Conservation (phyloP, 768 basidiomycete species). For the Serpula lacrymans region DNA sequence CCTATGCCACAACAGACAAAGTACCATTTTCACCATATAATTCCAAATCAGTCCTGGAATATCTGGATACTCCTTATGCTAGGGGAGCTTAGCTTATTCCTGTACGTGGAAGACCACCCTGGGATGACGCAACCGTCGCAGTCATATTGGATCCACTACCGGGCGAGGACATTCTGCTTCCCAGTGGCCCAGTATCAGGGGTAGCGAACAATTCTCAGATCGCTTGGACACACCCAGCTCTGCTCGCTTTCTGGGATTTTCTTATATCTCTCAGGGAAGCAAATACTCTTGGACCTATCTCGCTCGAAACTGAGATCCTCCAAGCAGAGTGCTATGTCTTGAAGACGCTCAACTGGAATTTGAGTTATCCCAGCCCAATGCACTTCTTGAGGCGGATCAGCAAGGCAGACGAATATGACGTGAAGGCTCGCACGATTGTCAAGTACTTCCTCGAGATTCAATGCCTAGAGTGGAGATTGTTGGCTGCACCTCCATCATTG, state of each 20-base stretch:
- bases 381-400: slow-evolving; percentile 85
- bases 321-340: slow-evolving; percentile 88
- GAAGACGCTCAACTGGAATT: slow-evolving; percentile 80
- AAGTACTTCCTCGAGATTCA: slow-evolving; percentile 91
- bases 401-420: slow-evolving; percentile 91
- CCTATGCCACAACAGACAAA: slow-evolving; percentile 34
- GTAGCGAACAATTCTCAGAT: slow-evolving; percentile 25
- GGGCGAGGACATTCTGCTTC: slow-evolving; percentile 17
- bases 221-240: slow-evolving; percentile 43
- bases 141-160: slow-evolving; percentile 31
- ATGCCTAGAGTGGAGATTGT: slow-evolving; percentile 74
- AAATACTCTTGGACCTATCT: slow-evolving; percentile 41
- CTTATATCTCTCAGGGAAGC: slow-evolving; percentile 37
- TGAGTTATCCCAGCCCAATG: slow-evolving; percentile 85
- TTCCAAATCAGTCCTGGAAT: slow-evolving; percentile 27
- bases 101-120: slow-evolving; percentile 50
- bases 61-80: slow-evolving; percentile 28
- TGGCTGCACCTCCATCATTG: slow-evolving; percentile 71
- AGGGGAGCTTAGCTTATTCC: slow-evolving; percentile 59
- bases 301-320: slow-evolving; percentile 72
- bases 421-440: slow-evolving; percentile 79
- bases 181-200: slow-evolving; percentile 12
- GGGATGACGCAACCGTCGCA: slow-evolving; percentile 42
- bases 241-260: slow-evolving; percentile 49
- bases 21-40: slow-evolving; percentile 34